Evolutionary conservation across 768 basidiomycete genomes (phyloP).

Genomic region (Thelephora ganbajun): DNA sequence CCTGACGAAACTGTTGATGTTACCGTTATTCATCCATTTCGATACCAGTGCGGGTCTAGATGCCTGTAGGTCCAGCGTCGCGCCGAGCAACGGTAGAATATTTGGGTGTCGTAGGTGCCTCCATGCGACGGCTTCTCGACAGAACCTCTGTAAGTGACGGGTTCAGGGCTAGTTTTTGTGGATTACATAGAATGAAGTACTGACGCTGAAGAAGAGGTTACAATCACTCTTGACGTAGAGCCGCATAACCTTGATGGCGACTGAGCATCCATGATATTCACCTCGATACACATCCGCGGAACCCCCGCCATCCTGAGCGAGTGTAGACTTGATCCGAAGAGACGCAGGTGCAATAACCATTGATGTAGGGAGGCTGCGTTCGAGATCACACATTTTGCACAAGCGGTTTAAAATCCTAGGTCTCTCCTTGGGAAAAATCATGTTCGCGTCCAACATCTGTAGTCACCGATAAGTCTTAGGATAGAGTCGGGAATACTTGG

Average conservation of each 20-base stretch:
- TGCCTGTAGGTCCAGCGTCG: not conserved
- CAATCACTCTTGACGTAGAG: not conserved
- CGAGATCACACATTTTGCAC: no score
- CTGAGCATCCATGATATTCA: not conserved
- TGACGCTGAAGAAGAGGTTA: no score
- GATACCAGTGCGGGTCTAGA: conserved; percentile 3
- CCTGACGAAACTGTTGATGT: conserved; percentile 2
- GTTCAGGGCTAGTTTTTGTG: not conserved
- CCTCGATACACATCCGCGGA: not conserved
- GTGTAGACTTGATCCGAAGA: not conserved
- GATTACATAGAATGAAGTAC: no score
- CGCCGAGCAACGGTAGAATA: conserved; percentile 2
- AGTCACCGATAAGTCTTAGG: no score
- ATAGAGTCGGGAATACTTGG: no score
- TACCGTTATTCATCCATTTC: conserved; percentile 6
- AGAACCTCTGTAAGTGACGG: not conserved
- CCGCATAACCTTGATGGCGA: not conserved
- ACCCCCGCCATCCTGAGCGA: not conserved
- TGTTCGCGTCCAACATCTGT: no score
- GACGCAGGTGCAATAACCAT: not conserved
- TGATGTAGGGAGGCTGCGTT: not conserved
- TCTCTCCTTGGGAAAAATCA: no score
- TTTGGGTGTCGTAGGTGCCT: conserved; percentile 2
- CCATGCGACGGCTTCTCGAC: conserved; percentile 2
- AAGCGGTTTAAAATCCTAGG: no score